Conservation (phyloP, 306 rosid genomes). For the Citrullus colocynthis region DNA sequence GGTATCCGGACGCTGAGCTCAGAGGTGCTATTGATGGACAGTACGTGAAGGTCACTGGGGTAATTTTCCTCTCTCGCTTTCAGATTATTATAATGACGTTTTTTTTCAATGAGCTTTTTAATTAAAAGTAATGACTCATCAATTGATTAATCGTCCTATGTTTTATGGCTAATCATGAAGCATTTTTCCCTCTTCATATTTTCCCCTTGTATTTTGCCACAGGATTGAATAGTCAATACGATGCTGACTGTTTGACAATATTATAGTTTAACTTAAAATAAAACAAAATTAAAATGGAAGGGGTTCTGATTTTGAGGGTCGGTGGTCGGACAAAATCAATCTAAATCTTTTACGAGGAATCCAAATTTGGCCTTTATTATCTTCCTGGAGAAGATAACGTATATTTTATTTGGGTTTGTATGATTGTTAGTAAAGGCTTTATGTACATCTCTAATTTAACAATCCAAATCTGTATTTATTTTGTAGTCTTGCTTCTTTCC, state of each 20-base stretch:
- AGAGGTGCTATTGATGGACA: conserved; percentile 95
- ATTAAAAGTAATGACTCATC: background rate
- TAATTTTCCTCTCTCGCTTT: conserved; percentile 17
- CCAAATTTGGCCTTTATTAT: background rate
- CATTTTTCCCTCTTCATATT: background rate
- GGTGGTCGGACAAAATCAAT: conserved; percentile 4
- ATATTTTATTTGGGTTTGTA: background rate
- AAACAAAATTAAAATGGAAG: background rate
- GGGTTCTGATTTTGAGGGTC: background rate
- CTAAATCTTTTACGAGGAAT: conserved; percentile 1
- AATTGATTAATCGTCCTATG: background rate
- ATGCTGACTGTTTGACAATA: conserved; percentile 9
- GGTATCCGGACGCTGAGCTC: conserved; percentile 83
- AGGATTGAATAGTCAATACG: conserved; percentile 1
- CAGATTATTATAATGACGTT: background rate
- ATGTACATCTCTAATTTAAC: background rate
- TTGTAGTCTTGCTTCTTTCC: background rate
- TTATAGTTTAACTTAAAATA: background rate
- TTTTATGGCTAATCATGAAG: background rate
- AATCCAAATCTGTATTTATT: background rate
- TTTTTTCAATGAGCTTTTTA: background rate
- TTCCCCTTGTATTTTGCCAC: background rate
- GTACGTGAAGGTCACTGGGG: conserved; percentile 99
- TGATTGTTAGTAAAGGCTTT: background rate
- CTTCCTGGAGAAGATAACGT: background rate